A percentile compares a stretch with the other conserved stretches of the same genome.
Conservation (phyloP, 139 green algal genomes). For the Chlamydomonas incerta region DNA sequence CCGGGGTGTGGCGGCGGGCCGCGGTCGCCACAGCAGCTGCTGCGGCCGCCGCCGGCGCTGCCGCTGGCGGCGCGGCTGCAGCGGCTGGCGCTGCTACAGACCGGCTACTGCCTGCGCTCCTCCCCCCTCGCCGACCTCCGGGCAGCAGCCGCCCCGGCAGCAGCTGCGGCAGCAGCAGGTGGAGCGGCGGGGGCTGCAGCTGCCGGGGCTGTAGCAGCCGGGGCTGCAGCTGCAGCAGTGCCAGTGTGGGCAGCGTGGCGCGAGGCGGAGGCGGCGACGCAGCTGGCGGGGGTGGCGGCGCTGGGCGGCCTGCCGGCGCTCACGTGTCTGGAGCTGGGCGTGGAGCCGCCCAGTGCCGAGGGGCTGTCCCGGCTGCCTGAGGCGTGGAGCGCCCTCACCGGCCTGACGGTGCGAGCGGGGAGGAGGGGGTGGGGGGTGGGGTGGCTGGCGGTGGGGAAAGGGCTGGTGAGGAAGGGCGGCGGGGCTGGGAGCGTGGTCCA, state of each 20-base stretch:
- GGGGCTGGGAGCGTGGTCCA: too few relatives aligned
- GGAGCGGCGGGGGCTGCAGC: too few relatives aligned
- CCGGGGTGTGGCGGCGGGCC: too few relatives aligned
- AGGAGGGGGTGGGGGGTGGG: background rate
- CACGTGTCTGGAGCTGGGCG: background rate
- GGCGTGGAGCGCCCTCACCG: background rate
- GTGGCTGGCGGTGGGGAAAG: too few relatives aligned
- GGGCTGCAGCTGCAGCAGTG: too few relatives aligned
- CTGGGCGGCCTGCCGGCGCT: constrained; percentile 9
- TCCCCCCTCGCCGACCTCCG: too few relatives aligned
- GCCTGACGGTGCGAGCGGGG: constrained; percentile 6
- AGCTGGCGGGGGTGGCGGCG: background rate
- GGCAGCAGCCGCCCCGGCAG: too few relatives aligned
- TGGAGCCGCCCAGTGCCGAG: background rate
- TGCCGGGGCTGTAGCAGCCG: too few relatives aligned
- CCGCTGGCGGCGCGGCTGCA: background rate
- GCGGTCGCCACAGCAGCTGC: background rate
- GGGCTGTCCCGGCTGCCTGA: constrained; percentile 13
- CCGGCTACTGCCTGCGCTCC: background rate
- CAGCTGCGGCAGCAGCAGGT: too few relatives aligned
- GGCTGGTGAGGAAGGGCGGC: too few relatives aligned
- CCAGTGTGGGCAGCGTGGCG: too few relatives aligned
- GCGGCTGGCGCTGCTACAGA: background rate
- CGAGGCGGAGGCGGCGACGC: background rate
- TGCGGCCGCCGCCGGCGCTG: background rate